phyloP scores from a whole-genome alignment of 768 basidiomycete species.

The Phaffia tasmanica region DNA sequence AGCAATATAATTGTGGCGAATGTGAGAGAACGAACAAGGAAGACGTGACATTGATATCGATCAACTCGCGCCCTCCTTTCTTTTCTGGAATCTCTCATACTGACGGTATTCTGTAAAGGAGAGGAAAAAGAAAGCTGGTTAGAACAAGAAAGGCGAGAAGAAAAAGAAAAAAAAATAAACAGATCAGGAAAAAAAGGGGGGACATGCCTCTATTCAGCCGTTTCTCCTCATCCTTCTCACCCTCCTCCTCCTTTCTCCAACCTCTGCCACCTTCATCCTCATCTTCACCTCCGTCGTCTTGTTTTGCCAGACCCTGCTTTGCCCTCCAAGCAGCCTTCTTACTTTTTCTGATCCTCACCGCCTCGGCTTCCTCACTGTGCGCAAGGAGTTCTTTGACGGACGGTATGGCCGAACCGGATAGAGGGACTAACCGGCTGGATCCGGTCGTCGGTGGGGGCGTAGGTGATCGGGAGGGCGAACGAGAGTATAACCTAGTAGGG shows the following conservation, averaged over 20 bases:
- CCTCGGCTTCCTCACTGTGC: conserved; percentile 57
- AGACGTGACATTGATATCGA: too few relatives aligned
- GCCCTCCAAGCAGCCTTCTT: conserved; percentile 50
- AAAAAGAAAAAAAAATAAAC: too few relatives aligned
- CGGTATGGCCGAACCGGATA: conserved; percentile 43
- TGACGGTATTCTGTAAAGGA: too few relatives aligned
- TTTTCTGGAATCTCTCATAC: too few relatives aligned
- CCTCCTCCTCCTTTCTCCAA: conserved; percentile 31
- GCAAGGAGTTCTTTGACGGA: conserved; percentile 73
- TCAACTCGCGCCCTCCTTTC: too few relatives aligned
- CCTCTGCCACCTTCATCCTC: conserved; percentile 36
- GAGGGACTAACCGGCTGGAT: conserved; percentile 1
- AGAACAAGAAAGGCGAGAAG: too few relatives aligned
- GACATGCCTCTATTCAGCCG: conserved; percentile 9
- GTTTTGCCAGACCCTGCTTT: conserved; percentile 33
- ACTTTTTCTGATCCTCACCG: conserved; percentile 56
- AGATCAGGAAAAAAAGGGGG: too few relatives aligned
- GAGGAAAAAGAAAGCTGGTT: too few relatives aligned
- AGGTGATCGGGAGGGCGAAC: conserved; percentile 18
- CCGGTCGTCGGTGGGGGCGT: background rate
- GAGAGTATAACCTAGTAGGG: background rate
- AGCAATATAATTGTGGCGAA: too few relatives aligned
- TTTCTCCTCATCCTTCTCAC: conserved; percentile 45
- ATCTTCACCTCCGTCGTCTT: conserved; percentile 39
- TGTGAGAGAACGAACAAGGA: too few relatives aligned